These are phyloP conservation scores for Bocquillonia castaneifolia DNA, from an alignment of 441 rosid species.

Conservation along the genomic window DNA sequence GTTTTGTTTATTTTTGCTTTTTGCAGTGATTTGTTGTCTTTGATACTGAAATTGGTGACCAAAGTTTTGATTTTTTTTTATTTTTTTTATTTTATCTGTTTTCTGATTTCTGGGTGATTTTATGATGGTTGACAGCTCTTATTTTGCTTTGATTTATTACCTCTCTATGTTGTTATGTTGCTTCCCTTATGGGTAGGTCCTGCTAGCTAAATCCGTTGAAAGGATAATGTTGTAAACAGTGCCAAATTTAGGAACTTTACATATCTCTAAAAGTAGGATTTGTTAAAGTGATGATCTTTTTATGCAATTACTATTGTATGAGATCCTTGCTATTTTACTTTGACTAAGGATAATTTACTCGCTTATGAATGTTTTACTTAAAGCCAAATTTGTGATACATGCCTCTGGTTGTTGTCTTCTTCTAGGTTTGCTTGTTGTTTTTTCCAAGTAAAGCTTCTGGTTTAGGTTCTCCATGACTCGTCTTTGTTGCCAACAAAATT, in stretches of 20 bases:
- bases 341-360: background rate
- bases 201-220: too few relatives aligned
- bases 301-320: background rate
- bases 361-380: background rate
- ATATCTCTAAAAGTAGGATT: background rate
- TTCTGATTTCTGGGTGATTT: background rate
- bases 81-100: background rate
- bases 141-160: background rate
- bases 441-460: background rate
- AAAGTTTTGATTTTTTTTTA: background rate
- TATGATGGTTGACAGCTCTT: background rate
- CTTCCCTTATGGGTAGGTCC: background rate
- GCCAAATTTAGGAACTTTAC: background rate
- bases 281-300: background rate
- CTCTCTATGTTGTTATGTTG: too few relatives aligned
- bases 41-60: background rate
- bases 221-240: too few relatives aligned
- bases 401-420: background rate
- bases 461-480: background rate
- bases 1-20: conserved; percentile 1
- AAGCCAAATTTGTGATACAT: background rate
- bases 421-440: background rate
- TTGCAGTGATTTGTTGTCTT: background rate
- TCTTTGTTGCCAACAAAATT: background rate
- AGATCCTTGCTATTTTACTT: too few relatives aligned